Base-by-base conservation (phyloP, 768 basidiomycete genomes). In the Leucocoprinus sp. region DNA sequence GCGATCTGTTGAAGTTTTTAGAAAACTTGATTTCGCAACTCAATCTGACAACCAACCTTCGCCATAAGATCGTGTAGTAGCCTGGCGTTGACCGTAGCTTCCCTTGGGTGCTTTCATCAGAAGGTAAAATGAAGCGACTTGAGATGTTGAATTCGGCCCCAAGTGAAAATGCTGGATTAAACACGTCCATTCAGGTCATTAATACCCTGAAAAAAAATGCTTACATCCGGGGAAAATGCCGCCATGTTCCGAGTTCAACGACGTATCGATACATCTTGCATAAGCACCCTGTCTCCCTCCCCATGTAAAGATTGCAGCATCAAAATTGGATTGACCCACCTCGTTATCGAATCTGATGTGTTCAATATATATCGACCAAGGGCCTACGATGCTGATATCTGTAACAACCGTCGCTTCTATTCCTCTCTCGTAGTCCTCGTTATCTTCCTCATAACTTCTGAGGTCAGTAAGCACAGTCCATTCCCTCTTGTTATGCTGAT, bases 81-180 rank as follows among this genome's bases (percentile, higher is more conserved):
- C 82, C 87, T 0, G 80, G 77, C 12, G 70, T 6, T 64, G 56
- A 28, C 78, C 63, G 3, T 54, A 50, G 14, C 58, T 61, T 14
- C 64, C 57, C 2, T 59, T 60, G 19, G 49, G 4, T 48, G 9
- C 59, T 49, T 14, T 63, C 59, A 12, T 71, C 68, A 24, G 71
- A 75, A 18, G 64, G 60, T 21, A 63, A 53, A 3, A 68, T 58
- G 11, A 47, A 83, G 8, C 73, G 71, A 53, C 76, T 80, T 17
- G 71, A 55, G 26, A 78, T 70, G 33, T 70, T 72, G 50, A 86
- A 75, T 49, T 75, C 74, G 53, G 91, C 88, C 0, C 81, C 82
- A 8, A 75, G 55, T 19, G 76, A 59, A 62, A 76, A 84, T 50
- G 82, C 84, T 84, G 50, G 7, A 17, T 12, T 46, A 11, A 21